Evolutionary conservation across 2,329 filamentous ascomycete genomes (phyloP).

Genomic region (Basipetospora chlamydospora): DNA sequence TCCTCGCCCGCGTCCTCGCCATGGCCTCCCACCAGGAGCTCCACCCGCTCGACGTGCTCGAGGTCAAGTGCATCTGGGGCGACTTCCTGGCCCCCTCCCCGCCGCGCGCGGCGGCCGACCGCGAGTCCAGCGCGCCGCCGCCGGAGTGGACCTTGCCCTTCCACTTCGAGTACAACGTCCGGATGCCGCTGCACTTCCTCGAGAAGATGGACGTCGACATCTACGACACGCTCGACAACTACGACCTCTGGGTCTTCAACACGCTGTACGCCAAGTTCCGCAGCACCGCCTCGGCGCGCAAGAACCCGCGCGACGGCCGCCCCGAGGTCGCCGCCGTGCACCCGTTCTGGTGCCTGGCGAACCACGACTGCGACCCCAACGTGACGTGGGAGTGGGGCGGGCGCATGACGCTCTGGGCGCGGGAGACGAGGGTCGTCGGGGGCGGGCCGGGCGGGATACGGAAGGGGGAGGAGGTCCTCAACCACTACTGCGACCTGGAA

Average conservation of each 20-base stretch:
- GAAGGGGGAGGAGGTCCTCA: slow-evolving; percentile 72
- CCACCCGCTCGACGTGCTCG: slow-evolving; percentile 48
- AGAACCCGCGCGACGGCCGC: slow-evolving; percentile 60
- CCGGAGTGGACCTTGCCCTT: slow-evolving; percentile 59
- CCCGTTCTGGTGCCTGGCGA: slow-evolving; percentile 90
- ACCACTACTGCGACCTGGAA: slow-evolving; percentile 84
- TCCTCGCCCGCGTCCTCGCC: slow-evolving; percentile 48
- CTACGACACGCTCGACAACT: slow-evolving; percentile 40
- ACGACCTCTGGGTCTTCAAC: slow-evolving; percentile 76
- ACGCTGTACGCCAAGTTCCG: slow-evolving; percentile 87
- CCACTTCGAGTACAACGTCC: slow-evolving; percentile 61
- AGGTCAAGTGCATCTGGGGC: slow-evolving; percentile 56
- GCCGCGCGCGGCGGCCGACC: not conserved
- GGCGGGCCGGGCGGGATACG: slow-evolving; percentile 44
- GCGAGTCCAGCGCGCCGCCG: slow-evolving; percentile 25
- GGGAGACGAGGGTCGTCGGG: slow-evolving; percentile 41
- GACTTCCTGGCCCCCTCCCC: slow-evolving; percentile 40
- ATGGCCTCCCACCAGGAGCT: slow-evolving; percentile 44
- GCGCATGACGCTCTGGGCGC: slow-evolving; percentile 54
- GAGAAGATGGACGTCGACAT: slow-evolving; percentile 78
- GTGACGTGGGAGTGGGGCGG: slow-evolving; percentile 89
- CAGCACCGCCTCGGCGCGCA: slow-evolving; percentile 76
- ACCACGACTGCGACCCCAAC: slow-evolving; percentile 92
- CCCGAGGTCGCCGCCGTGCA: slow-evolving; percentile 90
- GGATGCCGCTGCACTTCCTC: slow-evolving; percentile 60